Evolutionary conservation across 2,329 filamentous ascomycete species (phyloP).

Genomic region (Gaeumannomyces sp.): DNA sequence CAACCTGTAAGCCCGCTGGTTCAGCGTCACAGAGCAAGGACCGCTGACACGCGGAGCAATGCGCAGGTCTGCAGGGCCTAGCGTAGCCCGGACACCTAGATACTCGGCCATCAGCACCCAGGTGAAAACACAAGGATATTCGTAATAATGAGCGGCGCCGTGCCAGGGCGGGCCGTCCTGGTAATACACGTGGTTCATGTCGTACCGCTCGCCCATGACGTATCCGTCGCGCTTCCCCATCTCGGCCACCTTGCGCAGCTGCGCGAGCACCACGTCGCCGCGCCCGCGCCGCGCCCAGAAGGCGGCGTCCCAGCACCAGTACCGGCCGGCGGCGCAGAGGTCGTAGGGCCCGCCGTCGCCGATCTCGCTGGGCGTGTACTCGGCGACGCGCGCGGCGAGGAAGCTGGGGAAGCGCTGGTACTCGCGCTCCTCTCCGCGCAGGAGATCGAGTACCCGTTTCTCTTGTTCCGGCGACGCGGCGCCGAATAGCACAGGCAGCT

Average conservation of each 20-base stretch:
- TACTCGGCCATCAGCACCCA: constrained; percentile 13
- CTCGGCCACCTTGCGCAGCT: constrained; percentile 11
- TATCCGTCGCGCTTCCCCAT: constrained; percentile 12
- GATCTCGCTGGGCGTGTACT: constrained; percentile 14
- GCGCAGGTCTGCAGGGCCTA: constrained; percentile 6
- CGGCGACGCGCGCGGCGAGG: constrained; percentile 12
- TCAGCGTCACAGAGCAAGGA: constrained; percentile 8
- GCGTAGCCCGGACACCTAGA: constrained; percentile 11
- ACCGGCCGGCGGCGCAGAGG: constrained; percentile 14
- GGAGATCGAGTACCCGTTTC: constrained; percentile 4
- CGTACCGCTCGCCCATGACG: constrained; percentile 15
- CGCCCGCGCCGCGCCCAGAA: constrained; percentile 12
- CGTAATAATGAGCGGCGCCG: constrained; percentile 14
- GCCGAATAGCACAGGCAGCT: constrained; percentile 13
- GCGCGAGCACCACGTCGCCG: constrained; percentile 10
- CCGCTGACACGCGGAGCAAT: constrained; percentile 8
- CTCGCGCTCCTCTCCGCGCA: constrained; percentile 10
- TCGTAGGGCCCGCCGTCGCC: constrained; percentile 15
- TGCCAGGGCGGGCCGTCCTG: constrained; percentile 13
- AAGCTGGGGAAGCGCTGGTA: constrained; percentile 15
- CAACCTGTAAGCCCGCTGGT: constrained; percentile 11
- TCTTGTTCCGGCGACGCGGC: constrained; percentile 8
- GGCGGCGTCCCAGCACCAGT: constrained; percentile 15
- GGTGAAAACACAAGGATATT: constrained; percentile 14
- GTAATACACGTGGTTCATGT: constrained; percentile 15